These are phyloP conservation scores for Chamaecrista fasciculata DNA, from an alignment of 306 rosid species.

Conservation along the genomic window DNA sequence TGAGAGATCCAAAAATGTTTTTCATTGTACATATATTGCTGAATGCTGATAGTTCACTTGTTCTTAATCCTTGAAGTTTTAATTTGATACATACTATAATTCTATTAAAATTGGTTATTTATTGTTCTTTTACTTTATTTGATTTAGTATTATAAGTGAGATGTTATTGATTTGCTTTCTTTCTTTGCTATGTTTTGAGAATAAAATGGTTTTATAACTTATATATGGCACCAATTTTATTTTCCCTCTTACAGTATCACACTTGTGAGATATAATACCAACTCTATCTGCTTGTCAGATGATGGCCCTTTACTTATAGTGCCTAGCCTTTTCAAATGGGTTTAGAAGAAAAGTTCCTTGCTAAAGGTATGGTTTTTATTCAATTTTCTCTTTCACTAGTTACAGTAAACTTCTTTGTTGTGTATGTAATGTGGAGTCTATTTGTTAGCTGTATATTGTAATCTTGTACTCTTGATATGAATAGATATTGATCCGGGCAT, in stretches of 20 bases:
- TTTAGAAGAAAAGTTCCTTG: slow-evolving; percentile 63
- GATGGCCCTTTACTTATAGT: slow-evolving; percentile 27
- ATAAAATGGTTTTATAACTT: neutral
- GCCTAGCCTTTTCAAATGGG: slow-evolving; percentile 50
- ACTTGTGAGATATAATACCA: slow-evolving; percentile 6
- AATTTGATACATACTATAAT: neutral
- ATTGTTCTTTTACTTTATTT: slow-evolving; percentile 19
- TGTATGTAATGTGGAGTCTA: slow-evolving; percentile 11
- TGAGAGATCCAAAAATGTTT: neutral
- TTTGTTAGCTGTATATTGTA: slow-evolving; percentile 11
- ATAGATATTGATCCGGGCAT: neutral
- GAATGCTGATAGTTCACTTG: neutral
- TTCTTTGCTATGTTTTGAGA: slow-evolving; percentile 5
- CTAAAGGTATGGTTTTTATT: slow-evolving; percentile 54
- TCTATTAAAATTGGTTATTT: neutral
- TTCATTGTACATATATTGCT: neutral
- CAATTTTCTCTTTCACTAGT: slow-evolving; percentile 1
- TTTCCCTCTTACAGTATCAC: neutral
- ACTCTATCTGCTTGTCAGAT: slow-evolving; percentile 34
- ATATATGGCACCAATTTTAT: slow-evolving; percentile 7
- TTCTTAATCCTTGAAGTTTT: slow-evolving; percentile 14
- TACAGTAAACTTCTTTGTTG: neutral
- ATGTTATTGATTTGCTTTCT: slow-evolving; percentile 10
- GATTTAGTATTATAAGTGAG: neutral
- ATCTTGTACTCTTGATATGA: slow-evolving; percentile 25